Evolutionary conservation across 176 grass and related monocot genomes (phyloP), one percentile per base, ranked within the genome.

Genomic region (Oryza australiensis): DNA sequence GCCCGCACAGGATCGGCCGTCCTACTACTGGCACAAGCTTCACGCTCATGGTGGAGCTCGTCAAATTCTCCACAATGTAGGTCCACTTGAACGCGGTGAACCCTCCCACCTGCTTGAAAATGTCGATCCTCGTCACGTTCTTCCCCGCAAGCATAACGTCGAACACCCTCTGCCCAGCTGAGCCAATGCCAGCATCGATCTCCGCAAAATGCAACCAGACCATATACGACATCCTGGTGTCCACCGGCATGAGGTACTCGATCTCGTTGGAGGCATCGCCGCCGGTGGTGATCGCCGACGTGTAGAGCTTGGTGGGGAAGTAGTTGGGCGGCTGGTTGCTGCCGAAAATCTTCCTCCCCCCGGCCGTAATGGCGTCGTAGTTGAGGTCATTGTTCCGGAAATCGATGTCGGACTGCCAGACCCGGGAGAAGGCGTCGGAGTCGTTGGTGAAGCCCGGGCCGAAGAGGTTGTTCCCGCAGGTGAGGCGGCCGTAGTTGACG

Each of bases 131-230:
- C 0, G 91, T 92, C 1, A 92, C 85, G 3, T 95, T 99, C 34
- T 80, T 81, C 45, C 85, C 91, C 1, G 76, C 86, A 12, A 96
- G 80, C 75, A 90, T 82, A 6, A 99, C 81, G 43, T 99, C 97
- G 77, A 99, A 99, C 81, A 95, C 91, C 82, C 97, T 90, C 80
- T 95, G 82, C 1, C 93, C 93, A 1, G 93, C 30, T 0, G 62
- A 38, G 6, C 68, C 81, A 65, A 99, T 82, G 16, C 80, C 94
- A 0, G 86, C 80, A 42, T 99, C 97, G 24, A 99, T 68, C 89
- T 99, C 97, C 0, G 96, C 97, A 43, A 99, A 99, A 35, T 99
- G 97, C 80, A 99, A 90, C 97, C 97, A 99, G 34, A 99, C 42
- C 97, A 95, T 99, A 89, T 99, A 95, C 9, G 82, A 83, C 2